Evolutionary conservation across 352 stramenopile genomes (phyloP).

Genomic region (Globisporangium megalacanthum): DNA sequence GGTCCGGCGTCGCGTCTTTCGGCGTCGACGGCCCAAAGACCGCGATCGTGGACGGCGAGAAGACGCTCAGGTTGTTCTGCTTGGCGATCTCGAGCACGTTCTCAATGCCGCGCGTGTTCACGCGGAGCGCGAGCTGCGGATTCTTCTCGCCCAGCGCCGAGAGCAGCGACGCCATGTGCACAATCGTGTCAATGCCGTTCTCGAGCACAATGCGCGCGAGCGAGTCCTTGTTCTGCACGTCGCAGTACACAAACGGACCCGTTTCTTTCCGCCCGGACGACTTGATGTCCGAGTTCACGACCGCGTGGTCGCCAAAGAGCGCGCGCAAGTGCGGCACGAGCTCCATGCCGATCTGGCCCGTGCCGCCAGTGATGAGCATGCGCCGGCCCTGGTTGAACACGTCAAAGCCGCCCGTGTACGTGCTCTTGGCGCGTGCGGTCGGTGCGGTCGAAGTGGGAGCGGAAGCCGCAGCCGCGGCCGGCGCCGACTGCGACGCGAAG

Average conservation of each 20-base stretch:
- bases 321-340: constrained; percentile 74
- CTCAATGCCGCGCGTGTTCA: constrained; percentile 88
- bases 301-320: constrained; percentile 45
- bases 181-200: constrained; percentile 84
- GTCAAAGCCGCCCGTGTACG: constrained; percentile 47
- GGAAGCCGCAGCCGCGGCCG: background rate
- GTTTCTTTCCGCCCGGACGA: constrained; percentile 41
- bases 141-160: constrained; percentile 90
- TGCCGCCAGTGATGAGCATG: constrained; percentile 78
- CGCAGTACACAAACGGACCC: constrained; percentile 72
- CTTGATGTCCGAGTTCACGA: constrained; percentile 86
- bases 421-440: constrained; percentile 21
- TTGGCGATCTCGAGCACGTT: constrained; percentile 89
- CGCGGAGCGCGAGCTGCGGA: constrained; percentile 77
- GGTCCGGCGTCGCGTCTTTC: constrained; percentile 78
- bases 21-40: constrained; percentile 88
- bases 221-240: constrained; percentile 68
- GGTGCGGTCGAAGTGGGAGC: constrained; percentile 1
- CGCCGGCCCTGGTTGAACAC: constrained; percentile 46
- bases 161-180: constrained; percentile 90
- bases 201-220: constrained; percentile 84
- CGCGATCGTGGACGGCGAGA: constrained; percentile 88
- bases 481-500: constrained; percentile 11
- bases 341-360: constrained; percentile 84
- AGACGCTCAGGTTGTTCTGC: constrained; percentile 85